Evolutionary conservation across 352 stramenopile species (phyloP).

Genomic region (Achlya hypogyna): DNA sequence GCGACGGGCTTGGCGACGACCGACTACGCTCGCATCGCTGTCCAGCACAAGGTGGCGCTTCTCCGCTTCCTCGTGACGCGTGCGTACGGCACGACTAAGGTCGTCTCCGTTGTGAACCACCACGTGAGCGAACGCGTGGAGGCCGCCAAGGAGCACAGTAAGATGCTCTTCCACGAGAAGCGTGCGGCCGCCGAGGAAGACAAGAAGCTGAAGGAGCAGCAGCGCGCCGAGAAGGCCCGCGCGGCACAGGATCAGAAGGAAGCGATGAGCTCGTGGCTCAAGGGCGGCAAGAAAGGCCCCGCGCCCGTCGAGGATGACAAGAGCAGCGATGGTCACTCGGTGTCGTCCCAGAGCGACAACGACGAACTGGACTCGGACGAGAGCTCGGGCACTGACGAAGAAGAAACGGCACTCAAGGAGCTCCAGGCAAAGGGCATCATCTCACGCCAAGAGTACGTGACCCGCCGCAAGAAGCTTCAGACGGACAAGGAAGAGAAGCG

Average conservation of each 20-base stretch:
- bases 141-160: constrained; percentile 67
- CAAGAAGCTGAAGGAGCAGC: constrained; percentile 69
- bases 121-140: constrained; percentile 48
- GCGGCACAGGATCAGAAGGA: constrained; percentile 46
- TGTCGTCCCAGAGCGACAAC: constrained; percentile 27
- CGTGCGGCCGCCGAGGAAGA: constrained; percentile 68
- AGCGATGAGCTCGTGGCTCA: constrained; percentile 49
- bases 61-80: constrained; percentile 60
- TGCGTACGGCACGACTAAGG: constrained; percentile 50
- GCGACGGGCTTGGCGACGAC: constrained; percentile 30
- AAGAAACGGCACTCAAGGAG: constrained; percentile 66
- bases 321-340: constrained; percentile 27
- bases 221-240: constrained; percentile 46
- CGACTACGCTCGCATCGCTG: constrained; percentile 42
- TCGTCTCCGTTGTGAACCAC: constrained; percentile 45
- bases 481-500: constrained; percentile 50
- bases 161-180: constrained; percentile 45
- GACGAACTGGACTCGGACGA: constrained; percentile 56
- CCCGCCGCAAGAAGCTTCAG: constrained; percentile 63
- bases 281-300: constrained; percentile 41
- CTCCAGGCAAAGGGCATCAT: constrained; percentile 53
- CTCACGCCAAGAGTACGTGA: constrained; percentile 72
- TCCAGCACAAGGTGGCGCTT: constrained; percentile 62
- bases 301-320: constrained; percentile 27
- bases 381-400: constrained; percentile 32